Evolutionary conservation across 768 basidiomycete genomes (phyloP), one percentile per base, ranked within the genome.

Genomic region (Phallus indusiatus): DNA sequence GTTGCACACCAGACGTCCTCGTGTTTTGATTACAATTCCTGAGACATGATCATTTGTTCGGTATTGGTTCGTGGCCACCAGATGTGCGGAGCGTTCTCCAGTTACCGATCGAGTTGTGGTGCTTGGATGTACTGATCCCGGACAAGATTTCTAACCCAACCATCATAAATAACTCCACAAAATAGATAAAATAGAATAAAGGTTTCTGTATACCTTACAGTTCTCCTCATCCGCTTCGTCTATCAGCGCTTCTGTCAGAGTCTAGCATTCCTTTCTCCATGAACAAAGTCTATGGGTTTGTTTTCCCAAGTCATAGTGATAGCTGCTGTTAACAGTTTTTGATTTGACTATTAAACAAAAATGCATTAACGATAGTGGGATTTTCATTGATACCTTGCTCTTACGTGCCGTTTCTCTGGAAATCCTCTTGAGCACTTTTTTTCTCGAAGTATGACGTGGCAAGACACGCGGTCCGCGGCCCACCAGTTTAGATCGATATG

Each of bases 361-460:
- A 21, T 54, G 50, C 22, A 36, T 59, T 22, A 47, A 17, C 17
- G 7, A 14, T 10, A 34, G 12, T 22, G 35, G 18, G 4, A 17
- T 35, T 24, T 5, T 1, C 42, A 9, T 33, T 36, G 11, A 12
- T 8, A 21, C 14, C 46, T 46, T 20, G 53, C 51, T 73, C 85
- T 62, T 68, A 96, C 95, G 68, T 88, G 81, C 24, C 95, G 95
- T 67, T 96, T 97, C 73, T 95, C 88, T 69, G 58, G 78, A 79
- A 16, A 99, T 93, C 28, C 94, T 78, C 70, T 97, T 98, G 56
- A 95, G 80, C 86, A 95, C 78, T 96, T 96, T 75, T 97, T 95
- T 71, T 99, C 95, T 60, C 91, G 80, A 55, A 97, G 73, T 36
- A 99, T n/a, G 72, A n/a, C 91, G 76, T 5, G 92, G 91, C 5